phyloP scores from a whole-genome alignment of 257 asterid species.

The Solanum neorickii region DNA sequence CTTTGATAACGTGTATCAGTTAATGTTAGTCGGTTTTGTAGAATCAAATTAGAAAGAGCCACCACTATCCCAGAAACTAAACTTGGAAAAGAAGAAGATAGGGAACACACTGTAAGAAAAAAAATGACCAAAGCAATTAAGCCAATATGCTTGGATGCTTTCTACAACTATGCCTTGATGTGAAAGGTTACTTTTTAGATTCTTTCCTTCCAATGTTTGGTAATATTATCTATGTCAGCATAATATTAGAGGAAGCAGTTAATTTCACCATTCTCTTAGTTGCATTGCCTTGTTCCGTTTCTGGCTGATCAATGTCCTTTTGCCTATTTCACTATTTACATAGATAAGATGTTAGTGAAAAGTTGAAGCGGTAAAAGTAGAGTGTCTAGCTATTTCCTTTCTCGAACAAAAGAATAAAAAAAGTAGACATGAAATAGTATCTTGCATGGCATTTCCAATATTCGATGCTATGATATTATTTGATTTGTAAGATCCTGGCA shows the following conservation, averaged over 20 bases:
- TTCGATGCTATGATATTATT: not conserved
- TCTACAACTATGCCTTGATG: not conserved
- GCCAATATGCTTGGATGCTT: not conserved
- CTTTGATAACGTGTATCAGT: not conserved
- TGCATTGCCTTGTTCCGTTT: not conserved
- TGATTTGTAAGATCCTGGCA: not conserved
- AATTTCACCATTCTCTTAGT: not conserved
- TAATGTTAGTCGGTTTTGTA: not conserved
- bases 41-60: not conserved
- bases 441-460: not conserved
- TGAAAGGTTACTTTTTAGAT: not conserved
- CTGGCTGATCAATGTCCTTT: not conserved
- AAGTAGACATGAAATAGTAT: not conserved
- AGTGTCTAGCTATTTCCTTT: not conserved
- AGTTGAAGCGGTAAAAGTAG: not conserved
- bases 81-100: not conserved
- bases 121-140: not conserved
- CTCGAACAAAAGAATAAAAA: not conserved
- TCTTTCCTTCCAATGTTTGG: not conserved
- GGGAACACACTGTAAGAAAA: not conserved
- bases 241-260: not conserved
- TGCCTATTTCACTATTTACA: not conserved
- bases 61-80: not conserved
- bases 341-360: not conserved
- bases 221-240: not conserved